Base-by-base conservation (phyloP, 441 rosid genomes). In the Pelargonium exstipulatum region DNA sequence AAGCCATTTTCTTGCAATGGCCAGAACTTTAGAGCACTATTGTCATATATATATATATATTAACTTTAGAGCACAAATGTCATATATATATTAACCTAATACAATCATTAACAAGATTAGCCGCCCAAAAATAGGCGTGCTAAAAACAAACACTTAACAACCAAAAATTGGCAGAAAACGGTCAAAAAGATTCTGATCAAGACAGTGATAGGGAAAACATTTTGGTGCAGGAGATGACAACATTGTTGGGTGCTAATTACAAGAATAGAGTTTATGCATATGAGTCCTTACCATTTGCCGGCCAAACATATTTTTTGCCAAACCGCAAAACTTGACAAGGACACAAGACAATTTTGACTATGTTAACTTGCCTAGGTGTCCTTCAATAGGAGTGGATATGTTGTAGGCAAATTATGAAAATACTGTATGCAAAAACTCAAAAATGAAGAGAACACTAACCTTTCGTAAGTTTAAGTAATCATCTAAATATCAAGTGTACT, bases 1-100 rank as follows among this genome's bases (percentile, higher is more conserved):
- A 87, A 42, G 89, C 88, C 92, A 87, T 87, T 69, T 20, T 69
- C 62, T 51, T 75, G 29, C 69, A 68, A 67, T 16, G 17, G 18
- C 64, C 71, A 67, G 55, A 42, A 17, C 24, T 42, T 32, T 29
- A 24, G 61, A 55, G 37, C 53, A 68, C 68, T 68, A 66, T 42
- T 32, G 4, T 17, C 60, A 42, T 64, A 51, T 17, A 45, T 70
- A 51, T 26, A 57, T 24, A 42, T 64, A 51, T 17, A 45, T 70
- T n/a, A 42, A 17, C 24, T 42, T 32, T 29, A 24, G 61, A 55
- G 37, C 53, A 68, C 68, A 65, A 66, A 35, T 32, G 4, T 17
- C 60, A 42, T 64, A 51, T 17, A 45, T 70, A 51, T 26, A 57
- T 24, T 32, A 9, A 22, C 32, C 32, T 32, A 57, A 14, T 3